phyloP scores from a whole-genome alignment of 169 alveolate genomes.

The Eimeria sp. region DNA sequence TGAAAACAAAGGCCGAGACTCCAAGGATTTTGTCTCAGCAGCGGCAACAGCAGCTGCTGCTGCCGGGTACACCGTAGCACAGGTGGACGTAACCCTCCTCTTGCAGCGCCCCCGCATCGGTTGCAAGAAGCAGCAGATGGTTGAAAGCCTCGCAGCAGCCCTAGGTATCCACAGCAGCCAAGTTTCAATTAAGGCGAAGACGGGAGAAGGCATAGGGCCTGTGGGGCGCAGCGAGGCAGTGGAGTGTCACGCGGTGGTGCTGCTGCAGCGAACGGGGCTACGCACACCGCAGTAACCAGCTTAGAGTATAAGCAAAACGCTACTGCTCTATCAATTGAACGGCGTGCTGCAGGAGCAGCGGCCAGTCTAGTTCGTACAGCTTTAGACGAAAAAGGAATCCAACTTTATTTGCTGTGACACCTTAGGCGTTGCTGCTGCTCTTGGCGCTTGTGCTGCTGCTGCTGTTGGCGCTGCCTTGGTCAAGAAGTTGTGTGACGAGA shows the following conservation, averaged over 20 bases:
- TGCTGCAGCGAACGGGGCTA: conserved; percentile 76
- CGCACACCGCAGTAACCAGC: neutral
- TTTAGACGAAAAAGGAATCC: neutral
- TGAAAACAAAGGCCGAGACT: conserved; percentile 84
- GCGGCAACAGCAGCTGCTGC: conserved; percentile 81
- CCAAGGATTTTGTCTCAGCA: conserved; percentile 84
- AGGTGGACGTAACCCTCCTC: conserved; percentile 85
- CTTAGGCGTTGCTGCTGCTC: neutral
- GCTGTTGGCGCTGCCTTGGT: neutral
- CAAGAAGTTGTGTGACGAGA: neutral
- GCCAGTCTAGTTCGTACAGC: conserved; percentile 29
- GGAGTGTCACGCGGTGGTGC: conserved; percentile 86
- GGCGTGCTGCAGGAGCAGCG: conserved; percentile 15
- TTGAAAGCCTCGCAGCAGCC: conserved; percentile 43
- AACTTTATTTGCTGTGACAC: neutral
- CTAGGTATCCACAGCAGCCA: conserved; percentile 34
- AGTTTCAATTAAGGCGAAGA: conserved; percentile 84
- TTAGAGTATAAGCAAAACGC: neutral
- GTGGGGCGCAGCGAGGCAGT: conserved; percentile 87
- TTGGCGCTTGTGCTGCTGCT: neutral
- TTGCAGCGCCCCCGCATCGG: conserved; percentile 73
- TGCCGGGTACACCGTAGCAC: conserved; percentile 66
- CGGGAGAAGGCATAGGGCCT: conserved; percentile 85
- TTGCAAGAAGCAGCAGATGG: conserved; percentile 46
- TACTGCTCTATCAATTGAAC: neutral